Conservation (phyloP, 2,329 filamentous ascomycete genomes). For the Aspergillus quadricinctus region DNA sequence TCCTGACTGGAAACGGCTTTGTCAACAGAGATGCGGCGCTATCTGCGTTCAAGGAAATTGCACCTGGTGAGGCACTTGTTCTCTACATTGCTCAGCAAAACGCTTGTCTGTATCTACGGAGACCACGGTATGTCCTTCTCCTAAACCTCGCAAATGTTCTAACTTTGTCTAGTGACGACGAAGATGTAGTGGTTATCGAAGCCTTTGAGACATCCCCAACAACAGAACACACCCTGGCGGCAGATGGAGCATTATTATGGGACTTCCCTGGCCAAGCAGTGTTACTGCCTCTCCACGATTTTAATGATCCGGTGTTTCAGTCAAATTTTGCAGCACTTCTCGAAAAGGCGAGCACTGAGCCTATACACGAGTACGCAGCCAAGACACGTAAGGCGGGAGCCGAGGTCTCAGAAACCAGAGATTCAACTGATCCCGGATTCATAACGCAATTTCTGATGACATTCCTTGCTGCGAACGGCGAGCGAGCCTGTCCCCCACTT, state of each 20-base stretch:
- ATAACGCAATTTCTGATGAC: slow-evolving; percentile 59
- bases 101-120: not conserved
- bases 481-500: slow-evolving; percentile 26
- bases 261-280: slow-evolving; percentile 57
- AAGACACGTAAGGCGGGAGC: slow-evolving; percentile 50
- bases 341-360: slow-evolving; percentile 52
- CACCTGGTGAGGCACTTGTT: not conserved
- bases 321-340: slow-evolving; percentile 50
- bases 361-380: slow-evolving; percentile 51
- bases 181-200: slow-evolving; percentile 49
- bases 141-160: no score
- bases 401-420: slow-evolving; percentile 50
- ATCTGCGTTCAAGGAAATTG: not conserved
- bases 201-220: slow-evolving; percentile 57
- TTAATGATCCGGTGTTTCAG: slow-evolving; percentile 44
- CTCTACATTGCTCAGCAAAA: not conserved
- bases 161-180: slow-evolving; percentile 5
- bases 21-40: not conserved
- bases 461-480: slow-evolving; percentile 54
- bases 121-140: not conserved
- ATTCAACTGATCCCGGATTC: slow-evolving; percentile 54
- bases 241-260: slow-evolving; percentile 52
- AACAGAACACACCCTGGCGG: slow-evolving; percentile 50
- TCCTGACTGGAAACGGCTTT: not conserved
- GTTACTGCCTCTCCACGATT: slow-evolving; percentile 39